These are phyloP conservation scores for Hansenula anomala DNA, from an alignment of 1,139 yeast genomes.

Conservation along the genomic window DNA sequence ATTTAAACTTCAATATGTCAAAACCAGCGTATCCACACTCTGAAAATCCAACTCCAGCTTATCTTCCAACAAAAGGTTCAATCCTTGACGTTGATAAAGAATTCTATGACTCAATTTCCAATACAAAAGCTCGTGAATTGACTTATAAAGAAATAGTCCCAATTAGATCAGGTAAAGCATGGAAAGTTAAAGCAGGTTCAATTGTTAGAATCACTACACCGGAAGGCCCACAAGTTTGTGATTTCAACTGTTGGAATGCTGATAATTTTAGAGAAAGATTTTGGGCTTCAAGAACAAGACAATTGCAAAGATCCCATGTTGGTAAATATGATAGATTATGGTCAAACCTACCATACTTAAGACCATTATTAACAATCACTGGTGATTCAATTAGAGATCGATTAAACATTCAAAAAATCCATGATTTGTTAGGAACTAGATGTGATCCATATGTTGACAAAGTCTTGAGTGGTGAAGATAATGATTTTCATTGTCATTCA, in stretches of 20 bases:
- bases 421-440: conserved; percentile 63
- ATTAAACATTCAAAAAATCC: conserved; percentile 30
- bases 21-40: conserved; percentile 19
- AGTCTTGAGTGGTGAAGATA: conserved; percentile 57
- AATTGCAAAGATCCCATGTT: conserved; percentile 63
- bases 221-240: conserved; percentile 70
- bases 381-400: conserved; percentile 49
- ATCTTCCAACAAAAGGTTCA: conserved; percentile 51
- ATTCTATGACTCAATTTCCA: conserved; percentile 41
- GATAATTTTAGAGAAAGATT: conserved; percentile 59
- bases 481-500: conserved; percentile 65
- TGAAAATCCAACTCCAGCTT: conserved; percentile 45
- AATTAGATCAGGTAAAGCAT: conserved; percentile 55
- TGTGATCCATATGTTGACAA: conserved; percentile 69
- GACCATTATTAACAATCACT: conserved; percentile 62
- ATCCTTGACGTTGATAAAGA: conserved; percentile 42
- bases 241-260: conserved; percentile 58
- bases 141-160: conserved; percentile 28
- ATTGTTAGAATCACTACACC: conserved; percentile 59
- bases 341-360: conserved; percentile 58
- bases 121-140: conserved; percentile 26
- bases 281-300: conserved; percentile 70
- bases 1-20: conserved; percentile 6
- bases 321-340: conserved; percentile 57
- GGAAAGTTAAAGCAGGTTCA: conserved; percentile 55